Evolutionary conservation across 1,284 basidiomycete genomes (phyloP).

Genomic region (Ganoderma sinense): DNA sequence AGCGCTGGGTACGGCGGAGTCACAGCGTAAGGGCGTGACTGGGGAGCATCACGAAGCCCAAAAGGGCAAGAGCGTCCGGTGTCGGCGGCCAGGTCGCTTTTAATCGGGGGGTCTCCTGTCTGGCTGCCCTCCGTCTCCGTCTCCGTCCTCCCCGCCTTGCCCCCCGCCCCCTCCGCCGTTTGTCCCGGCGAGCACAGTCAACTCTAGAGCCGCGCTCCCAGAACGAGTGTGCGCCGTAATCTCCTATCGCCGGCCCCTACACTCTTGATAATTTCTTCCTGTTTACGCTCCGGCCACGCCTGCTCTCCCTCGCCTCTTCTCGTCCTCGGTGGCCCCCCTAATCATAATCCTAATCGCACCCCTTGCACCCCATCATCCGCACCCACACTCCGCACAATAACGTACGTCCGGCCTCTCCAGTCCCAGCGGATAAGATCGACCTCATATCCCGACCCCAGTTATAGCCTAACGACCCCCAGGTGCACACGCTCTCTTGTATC

Average conservation of each 20-base stretch:
- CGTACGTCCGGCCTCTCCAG: constrained; percentile 6
- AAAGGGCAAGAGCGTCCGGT: constrained; percentile 3
- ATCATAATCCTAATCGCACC: constrained; percentile 10
- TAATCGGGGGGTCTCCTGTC: constrained; percentile 5
- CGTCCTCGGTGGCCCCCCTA: constrained; percentile 4
- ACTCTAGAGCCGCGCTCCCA: constrained; percentile 20
- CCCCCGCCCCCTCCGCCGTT: constrained; percentile 14
- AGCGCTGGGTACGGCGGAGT: not conserved
- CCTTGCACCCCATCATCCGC: not conserved
- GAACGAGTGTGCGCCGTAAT: constrained; percentile 18
- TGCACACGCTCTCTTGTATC: constrained; percentile 32
- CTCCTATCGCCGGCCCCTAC: constrained; percentile 8
- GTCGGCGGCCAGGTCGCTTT: constrained; percentile 4
- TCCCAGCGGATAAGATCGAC: not conserved
- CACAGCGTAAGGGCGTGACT: not conserved
- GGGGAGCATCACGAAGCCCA: not conserved
- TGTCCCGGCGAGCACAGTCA: constrained; percentile 3
- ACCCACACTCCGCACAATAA: constrained; percentile 14
- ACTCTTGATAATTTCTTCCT: constrained; percentile 10
- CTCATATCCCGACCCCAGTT: constrained; percentile 21
- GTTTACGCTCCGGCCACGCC: constrained; percentile 1
- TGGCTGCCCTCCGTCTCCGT: constrained; percentile 3
- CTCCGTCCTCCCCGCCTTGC: constrained; percentile 1
- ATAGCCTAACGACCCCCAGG: constrained; percentile 28
- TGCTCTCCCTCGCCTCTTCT: constrained; percentile 1